Evolutionary conservation across 2,329 filamentous ascomycete genomes (phyloP).

Genomic region (Cordyceps farinosa): DNA sequence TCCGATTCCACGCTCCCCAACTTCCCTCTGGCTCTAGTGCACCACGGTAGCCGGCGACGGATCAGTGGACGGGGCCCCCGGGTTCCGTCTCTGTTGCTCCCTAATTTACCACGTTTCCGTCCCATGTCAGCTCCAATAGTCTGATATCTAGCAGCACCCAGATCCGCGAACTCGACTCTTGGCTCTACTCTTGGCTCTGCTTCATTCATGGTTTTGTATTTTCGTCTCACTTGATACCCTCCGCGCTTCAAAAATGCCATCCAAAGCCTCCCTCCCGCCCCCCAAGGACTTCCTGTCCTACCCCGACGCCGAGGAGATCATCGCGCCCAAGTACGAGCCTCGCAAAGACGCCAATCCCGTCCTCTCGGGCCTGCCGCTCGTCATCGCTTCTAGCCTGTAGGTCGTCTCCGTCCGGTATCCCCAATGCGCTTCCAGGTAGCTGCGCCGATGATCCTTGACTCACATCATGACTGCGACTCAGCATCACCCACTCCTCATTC

Average conservation of each 20-base stretch:
- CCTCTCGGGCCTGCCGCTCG: constrained; percentile 8
- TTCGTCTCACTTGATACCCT: neutral
- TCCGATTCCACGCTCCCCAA: too few species aligned
- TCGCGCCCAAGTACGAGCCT: constrained; percentile 10
- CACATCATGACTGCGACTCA: constrained; percentile 28
- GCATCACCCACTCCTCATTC: constrained; percentile 56
- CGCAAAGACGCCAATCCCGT: constrained; percentile 14
- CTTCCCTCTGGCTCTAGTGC: neutral
- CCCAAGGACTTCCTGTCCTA: constrained; percentile 13
- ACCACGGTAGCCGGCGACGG: too few species aligned
- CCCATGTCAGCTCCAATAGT: neutral
- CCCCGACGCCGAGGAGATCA: constrained; percentile 6
- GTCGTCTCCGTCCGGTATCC: neutral
- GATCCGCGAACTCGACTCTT: too few species aligned
- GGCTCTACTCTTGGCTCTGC: too few species aligned
- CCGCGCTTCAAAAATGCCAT: neutral
- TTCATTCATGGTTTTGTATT: neutral
- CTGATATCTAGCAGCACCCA: neutral
- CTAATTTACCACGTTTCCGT: neutral
- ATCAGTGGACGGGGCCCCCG: too few species aligned
- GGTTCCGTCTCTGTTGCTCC: neutral
- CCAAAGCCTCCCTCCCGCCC: neutral
- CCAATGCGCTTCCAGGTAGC: neutral
- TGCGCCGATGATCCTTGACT: neutral
- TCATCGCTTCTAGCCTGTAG: constrained; percentile 14